These are phyloP conservation scores for Botrytis hyacinthi DNA, from an alignment of 2,329 filamentous ascomycete genomes.

Conservation along the genomic window DNA sequence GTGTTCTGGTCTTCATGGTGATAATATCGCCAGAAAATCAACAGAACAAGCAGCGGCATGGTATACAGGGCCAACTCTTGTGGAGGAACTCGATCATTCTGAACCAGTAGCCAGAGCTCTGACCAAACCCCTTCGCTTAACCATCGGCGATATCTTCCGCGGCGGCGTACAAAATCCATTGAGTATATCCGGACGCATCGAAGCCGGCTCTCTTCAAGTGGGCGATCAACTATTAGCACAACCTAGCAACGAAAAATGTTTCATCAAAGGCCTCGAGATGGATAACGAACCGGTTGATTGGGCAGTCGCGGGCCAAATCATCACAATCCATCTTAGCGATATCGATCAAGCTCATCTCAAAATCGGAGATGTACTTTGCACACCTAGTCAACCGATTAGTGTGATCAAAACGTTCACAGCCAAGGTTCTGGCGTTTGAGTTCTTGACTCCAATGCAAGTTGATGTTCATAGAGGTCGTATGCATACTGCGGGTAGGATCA, in stretches of 20 bases:
- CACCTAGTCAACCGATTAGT: conserved; percentile 62
- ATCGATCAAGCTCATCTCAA: conserved; percentile 82
- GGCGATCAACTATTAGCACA: conserved; percentile 79
- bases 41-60: conserved; percentile 61
- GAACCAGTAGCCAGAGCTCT: conserved; percentile 70
- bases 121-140: conserved; percentile 78
- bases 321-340: conserved; percentile 76
- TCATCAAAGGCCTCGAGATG: conserved; percentile 77
- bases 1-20: conserved; percentile 83
- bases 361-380: conserved; percentile 84
- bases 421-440: conserved; percentile 86
- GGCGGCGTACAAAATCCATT: conserved; percentile 76
- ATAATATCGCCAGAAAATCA: conserved; percentile 70
- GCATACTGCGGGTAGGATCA: conserved; percentile 73
- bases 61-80: conserved; percentile 77
- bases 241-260: conserved; percentile 77
- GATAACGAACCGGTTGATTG: conserved; percentile 74
- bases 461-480: conserved; percentile 86
- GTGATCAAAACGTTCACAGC: conserved; percentile 73
- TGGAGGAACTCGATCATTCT: conserved; percentile 82
- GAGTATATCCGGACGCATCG: conserved; percentile 82
- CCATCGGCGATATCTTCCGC: conserved; percentile 83
- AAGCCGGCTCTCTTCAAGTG: conserved; percentile 77
- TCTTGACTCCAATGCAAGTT: conserved; percentile 82
- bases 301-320: conserved; percentile 90